These are phyloP conservation scores for Pistacia integerrima DNA, from an alignment of 345 rosid species.

Conservation along the genomic window DNA sequence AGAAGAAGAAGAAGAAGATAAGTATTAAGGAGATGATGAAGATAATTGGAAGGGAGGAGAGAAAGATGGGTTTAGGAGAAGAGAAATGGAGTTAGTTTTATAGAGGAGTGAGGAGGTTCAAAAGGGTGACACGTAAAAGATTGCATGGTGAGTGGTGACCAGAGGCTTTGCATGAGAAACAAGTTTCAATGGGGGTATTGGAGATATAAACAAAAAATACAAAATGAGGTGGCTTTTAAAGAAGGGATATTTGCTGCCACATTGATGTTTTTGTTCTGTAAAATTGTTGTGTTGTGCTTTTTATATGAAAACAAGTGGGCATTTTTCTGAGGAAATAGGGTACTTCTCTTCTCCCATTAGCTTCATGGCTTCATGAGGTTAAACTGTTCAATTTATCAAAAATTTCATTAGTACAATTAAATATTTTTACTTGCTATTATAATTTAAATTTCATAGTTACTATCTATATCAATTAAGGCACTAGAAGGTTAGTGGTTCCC, in stretches of 20 bases:
- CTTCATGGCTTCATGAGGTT: not conserved
- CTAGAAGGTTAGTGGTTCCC: too few relatives aligned
- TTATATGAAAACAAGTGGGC: not conserved
- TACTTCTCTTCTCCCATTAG: too few relatives aligned
- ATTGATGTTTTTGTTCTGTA: not conserved
- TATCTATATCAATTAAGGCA: too few relatives aligned
- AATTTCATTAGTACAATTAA: too few relatives aligned
- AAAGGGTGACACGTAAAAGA: conserved; percentile 39
- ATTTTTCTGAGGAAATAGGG: not conserved
- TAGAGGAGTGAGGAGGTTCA: conserved; percentile 18
- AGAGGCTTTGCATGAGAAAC: conserved; percentile 67
- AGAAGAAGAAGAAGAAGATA: not conserved
- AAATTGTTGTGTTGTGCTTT: not conserved
- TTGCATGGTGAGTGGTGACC: conserved; percentile 58
- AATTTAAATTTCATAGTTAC: too few relatives aligned
- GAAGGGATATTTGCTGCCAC: not conserved
- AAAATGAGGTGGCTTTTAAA: conserved; percentile 14
- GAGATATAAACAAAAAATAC: not conserved
- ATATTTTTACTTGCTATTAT: too few relatives aligned
- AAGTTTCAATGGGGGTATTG: conserved; percentile 37
- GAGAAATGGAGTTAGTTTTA: conserved; percentile 13
- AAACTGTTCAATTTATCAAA: too few relatives aligned
- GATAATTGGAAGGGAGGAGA: not conserved
- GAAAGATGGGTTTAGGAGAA: not conserved
- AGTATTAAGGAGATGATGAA: not conserved